Percentiles rank a stretch among this genome's conserved stretches.
phyloP scores from a whole-genome alignment of 2,329 filamentous ascomycete species.

The Alternaria arbusti region DNA sequence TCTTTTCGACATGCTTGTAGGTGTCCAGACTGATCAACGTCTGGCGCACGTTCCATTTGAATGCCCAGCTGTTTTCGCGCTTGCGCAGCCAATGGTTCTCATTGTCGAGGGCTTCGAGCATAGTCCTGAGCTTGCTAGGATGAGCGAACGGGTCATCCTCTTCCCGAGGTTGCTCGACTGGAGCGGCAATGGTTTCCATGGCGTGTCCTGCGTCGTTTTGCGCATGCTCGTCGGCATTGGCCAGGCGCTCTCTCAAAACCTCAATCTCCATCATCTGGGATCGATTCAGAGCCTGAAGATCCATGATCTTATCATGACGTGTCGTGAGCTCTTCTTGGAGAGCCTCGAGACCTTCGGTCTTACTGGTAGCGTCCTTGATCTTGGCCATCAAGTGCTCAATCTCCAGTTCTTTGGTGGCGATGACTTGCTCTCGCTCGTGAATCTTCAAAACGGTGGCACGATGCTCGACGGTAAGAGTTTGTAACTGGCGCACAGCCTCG shows the following conservation, averaged over 20 bases:
- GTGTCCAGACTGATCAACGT: constrained; percentile 8
- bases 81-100: constrained; percentile 42
- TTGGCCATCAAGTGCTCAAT: constrained; percentile 87
- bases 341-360: constrained; percentile 29
- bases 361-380: constrained; percentile 35
- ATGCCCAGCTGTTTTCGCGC: constrained; percentile 27
- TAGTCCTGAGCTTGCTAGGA: constrained; percentile 20
- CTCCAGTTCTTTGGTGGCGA: constrained; percentile 67
- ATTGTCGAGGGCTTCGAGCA: constrained; percentile 32
- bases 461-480: constrained; percentile 79
- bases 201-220: neutral
- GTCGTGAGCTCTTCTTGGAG: constrained; percentile 27
- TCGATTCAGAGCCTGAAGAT: constrained; percentile 24
- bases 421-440: constrained; percentile 81
- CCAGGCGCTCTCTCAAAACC: constrained; percentile 18
- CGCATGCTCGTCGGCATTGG: constrained; percentile 13
- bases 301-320: constrained; percentile 29
- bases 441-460: constrained; percentile 70
- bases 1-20: neutral
- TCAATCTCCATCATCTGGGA: constrained; percentile 27
- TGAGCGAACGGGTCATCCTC: constrained; percentile 11
- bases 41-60: constrained; percentile 19
- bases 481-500: constrained; percentile 84
- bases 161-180: constrained; percentile 18
- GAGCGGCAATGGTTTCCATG: constrained; percentile 4